A percentile compares a stretch with the other conserved stretches of the same genome.
Evolutionary conservation across 495 filamentous ascomycete genomes (phyloP).

Genomic region (Acidiella bohemica): DNA sequence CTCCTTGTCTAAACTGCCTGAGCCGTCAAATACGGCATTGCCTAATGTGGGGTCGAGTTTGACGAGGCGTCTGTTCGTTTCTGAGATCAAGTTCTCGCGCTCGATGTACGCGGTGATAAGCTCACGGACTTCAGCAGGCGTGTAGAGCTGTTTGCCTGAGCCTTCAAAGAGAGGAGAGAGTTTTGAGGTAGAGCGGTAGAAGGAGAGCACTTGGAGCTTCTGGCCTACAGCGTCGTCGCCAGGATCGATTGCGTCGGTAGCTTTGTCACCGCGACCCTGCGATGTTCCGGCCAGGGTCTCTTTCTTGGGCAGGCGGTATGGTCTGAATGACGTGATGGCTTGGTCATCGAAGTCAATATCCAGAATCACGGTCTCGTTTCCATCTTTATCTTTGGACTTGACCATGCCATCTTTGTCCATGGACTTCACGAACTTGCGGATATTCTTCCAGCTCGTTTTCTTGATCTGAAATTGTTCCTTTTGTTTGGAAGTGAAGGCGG

Average conservation of each 20-base stretch:
- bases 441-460: constrained; percentile 63
- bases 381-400: constrained; percentile 52
- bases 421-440: constrained; percentile 60
- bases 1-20: constrained; percentile 39
- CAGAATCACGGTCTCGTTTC: constrained; percentile 50
- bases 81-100: constrained; percentile 34
- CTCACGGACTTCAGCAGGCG: constrained; percentile 38
- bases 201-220: constrained; percentile 39
- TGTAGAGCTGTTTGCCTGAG: constrained; percentile 40
- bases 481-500: constrained; percentile 41
- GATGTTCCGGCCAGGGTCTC: constrained; percentile 31
- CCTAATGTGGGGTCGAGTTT: constrained; percentile 50
- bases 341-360: constrained; percentile 54
- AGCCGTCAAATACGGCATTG: constrained; percentile 43
- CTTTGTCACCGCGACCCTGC: constrained; percentile 31
- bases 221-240: constrained; percentile 44
- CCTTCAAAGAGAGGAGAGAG: constrained; percentile 41
- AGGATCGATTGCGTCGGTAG: constrained; percentile 27
- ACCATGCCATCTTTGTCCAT: constrained; percentile 51
- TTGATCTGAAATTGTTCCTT: constrained; percentile 53
- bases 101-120: constrained; percentile 40
- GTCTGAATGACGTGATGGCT: constrained; percentile 42
- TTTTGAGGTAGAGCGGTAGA: constrained; percentile 44
- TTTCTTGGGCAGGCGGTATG: constrained; percentile 50
- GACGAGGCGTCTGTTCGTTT: constrained; percentile 50